These are phyloP conservation scores for Lactarius hatsudake DNA, from an alignment of 768 basidiomycete species.

Conservation along the genomic window DNA sequence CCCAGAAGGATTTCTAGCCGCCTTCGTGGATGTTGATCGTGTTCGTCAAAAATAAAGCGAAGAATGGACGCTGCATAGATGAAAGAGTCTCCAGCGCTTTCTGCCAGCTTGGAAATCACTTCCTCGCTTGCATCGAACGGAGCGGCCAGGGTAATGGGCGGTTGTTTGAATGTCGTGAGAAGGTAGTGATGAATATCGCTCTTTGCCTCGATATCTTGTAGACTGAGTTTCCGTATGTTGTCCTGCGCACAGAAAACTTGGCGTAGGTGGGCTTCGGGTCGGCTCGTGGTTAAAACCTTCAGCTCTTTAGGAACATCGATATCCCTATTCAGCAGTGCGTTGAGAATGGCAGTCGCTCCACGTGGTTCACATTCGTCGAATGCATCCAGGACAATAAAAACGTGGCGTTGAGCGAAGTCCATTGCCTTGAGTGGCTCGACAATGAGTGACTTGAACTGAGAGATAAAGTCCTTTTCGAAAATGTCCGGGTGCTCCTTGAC, in stretches of 20 bases:
- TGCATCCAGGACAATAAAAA: neutral
- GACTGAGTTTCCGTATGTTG: neutral
- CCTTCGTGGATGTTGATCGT: neutral
- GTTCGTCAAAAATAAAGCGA: neutral
- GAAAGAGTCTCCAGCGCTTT: neutral
- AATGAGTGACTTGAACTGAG: neutral
- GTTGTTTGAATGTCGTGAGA: neutral
- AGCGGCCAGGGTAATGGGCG: neutral
- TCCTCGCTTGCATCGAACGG: neutral
- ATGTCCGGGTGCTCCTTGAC: neutral
- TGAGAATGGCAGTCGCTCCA: neutral
- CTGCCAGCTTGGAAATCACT: neutral
- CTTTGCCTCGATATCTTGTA: neutral
- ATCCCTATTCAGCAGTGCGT: neutral
- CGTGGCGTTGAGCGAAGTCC: neutral
- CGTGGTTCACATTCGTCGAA: neutral
- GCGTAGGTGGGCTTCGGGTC: neutral
- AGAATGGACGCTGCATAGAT: neutral
- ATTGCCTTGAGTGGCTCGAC: neutral
- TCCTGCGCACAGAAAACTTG: neutral
- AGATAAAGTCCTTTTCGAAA: neutral
- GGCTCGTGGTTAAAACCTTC: neutral
- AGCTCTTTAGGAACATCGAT: neutral
- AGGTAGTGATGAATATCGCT: neutral
- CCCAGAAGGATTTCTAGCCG: neutral